phyloP scores from a whole-genome alignment of 768 basidiomycete genomes.

The Pisolithus albus region DNA sequence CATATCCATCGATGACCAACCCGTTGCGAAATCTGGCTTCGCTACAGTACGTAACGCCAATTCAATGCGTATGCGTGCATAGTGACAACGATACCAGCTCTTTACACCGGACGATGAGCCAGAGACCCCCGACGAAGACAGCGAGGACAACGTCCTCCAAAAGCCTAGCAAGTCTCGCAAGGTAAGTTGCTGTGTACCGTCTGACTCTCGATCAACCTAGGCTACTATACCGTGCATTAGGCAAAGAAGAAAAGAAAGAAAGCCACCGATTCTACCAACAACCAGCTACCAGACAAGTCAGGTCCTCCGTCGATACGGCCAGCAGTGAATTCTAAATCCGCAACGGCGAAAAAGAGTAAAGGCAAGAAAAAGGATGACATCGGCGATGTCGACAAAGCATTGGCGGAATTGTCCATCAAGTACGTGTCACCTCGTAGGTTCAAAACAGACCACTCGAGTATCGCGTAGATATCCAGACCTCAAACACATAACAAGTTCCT shows the following conservation, averaged over 20 bases:
- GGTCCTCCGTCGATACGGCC: neutral
- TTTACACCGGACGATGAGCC: slow-evolving; percentile 29
- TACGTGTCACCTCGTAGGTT: slow-evolving; percentile 23
- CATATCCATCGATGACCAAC: slow-evolving; percentile 36
- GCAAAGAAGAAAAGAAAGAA: slow-evolving; percentile 39
- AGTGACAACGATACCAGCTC: slow-evolving; percentile 31
- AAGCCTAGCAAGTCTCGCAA: slow-evolving; percentile 18
- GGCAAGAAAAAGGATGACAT: slow-evolving; percentile 52
- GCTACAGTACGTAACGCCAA: slow-evolving; percentile 34
- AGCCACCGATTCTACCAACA: slow-evolving; percentile 2
- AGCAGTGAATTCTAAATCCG: slow-evolving; percentile 34
- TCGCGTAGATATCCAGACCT: slow-evolving; percentile 47
- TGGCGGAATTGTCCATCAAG: slow-evolving; percentile 82
- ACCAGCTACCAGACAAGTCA: slow-evolving; percentile 4
- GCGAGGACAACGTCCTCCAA: slow-evolving; percentile 12
- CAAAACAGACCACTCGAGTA: neutral
- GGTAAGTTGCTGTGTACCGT: slow-evolving; percentile 7
- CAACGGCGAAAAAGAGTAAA: slow-evolving; percentile 37
- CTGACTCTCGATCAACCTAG: neutral
- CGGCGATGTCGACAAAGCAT: slow-evolving; percentile 78
- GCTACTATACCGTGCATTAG: slow-evolving; percentile 8
- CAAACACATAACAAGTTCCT: slow-evolving; percentile 29
- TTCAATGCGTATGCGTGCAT: slow-evolving; percentile 4
- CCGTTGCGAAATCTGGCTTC: slow-evolving; percentile 29
- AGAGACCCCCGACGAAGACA: slow-evolving; percentile 8